These are phyloP conservation scores for Flueggea neowawraea DNA, from an alignment of 441 rosid genomes.

Conservation along the genomic window DNA sequence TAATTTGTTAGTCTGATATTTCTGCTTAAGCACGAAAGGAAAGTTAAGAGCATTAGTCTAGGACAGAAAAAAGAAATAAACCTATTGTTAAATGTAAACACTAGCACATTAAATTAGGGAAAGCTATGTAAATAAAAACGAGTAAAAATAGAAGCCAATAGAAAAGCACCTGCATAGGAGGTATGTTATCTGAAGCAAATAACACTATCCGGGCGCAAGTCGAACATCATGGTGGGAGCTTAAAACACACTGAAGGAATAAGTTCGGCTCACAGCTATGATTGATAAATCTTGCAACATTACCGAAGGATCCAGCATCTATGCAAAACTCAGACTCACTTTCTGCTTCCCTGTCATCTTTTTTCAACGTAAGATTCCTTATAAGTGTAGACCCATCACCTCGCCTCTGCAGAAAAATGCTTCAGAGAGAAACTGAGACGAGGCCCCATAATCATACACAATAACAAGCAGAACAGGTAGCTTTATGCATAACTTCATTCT, in stretches of 20 bases:
- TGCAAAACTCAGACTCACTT: conserved; percentile 68
- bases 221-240: conserved; percentile 81
- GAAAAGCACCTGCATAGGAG: conserved; percentile 75
- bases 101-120: no score
- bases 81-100: no score
- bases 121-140: no score
- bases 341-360: no score
- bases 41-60: no score
- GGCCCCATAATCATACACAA: no score
- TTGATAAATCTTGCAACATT: conserved; percentile 88
- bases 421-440: no score
- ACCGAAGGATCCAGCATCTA: conserved; percentile 82
- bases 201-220: conserved; percentile 87
- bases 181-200: conserved; percentile 92
- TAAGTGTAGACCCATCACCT: conserved; percentile 21
- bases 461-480: no score
- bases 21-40: no score
- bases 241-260: conserved; percentile 81
- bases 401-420: conserved; percentile 44
- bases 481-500: no score
- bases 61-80: conserved; percentile 7
- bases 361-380: no score
- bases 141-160: conserved; percentile 2
- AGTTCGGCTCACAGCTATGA: conserved; percentile 93
- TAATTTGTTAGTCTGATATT: no score